These are phyloP conservation scores for Paecilomyces fulvus DNA, from an alignment of 2,329 filamentous ascomycete species.

Conservation along the genomic window DNA sequence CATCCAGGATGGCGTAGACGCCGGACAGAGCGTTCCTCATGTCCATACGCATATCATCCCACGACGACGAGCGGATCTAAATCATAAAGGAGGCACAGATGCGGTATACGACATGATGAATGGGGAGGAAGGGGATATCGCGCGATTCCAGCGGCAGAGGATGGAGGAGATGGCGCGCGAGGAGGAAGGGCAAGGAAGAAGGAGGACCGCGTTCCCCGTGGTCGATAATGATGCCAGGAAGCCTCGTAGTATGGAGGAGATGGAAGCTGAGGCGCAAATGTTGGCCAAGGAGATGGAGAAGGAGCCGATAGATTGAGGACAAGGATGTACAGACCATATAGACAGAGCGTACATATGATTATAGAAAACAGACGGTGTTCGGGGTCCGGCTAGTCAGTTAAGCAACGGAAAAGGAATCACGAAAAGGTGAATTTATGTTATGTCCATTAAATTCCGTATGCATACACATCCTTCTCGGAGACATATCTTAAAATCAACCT, in stretches of 20 bases:
- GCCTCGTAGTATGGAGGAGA: slow-evolving; percentile 62
- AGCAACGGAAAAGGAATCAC: neutral
- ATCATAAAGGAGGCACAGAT: slow-evolving; percentile 54
- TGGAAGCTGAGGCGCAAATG: slow-evolving; percentile 67
- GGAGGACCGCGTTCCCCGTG: slow-evolving; percentile 54
- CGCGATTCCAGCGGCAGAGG: slow-evolving; percentile 56
- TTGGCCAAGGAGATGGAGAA: slow-evolving; percentile 44
- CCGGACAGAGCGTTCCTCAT: slow-evolving; percentile 89
- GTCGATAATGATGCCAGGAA: slow-evolving; percentile 64
- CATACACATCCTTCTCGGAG: neutral
- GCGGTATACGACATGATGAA: slow-evolving; percentile 78
- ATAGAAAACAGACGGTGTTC: neutral
- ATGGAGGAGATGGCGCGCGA: slow-evolving; percentile 8
- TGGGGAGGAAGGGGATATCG: slow-evolving; percentile 75
- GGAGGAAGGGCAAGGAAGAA: slow-evolving; percentile 14
- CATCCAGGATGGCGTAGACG: slow-evolving; percentile 83
- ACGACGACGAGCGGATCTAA: slow-evolving; percentile 51
- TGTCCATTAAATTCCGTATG: neutral
- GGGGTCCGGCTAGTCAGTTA: neutral
- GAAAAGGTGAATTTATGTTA: neutral
- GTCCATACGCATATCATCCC: slow-evolving; percentile 91
- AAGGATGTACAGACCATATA: slow-evolving; percentile 3
- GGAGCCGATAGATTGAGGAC: slow-evolving; percentile 23
- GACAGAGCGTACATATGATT: neutral
- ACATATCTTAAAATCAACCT: neutral